Evolutionary conservation across 306 rosid species (phyloP).

Genomic region (Vigna mungo): DNA sequence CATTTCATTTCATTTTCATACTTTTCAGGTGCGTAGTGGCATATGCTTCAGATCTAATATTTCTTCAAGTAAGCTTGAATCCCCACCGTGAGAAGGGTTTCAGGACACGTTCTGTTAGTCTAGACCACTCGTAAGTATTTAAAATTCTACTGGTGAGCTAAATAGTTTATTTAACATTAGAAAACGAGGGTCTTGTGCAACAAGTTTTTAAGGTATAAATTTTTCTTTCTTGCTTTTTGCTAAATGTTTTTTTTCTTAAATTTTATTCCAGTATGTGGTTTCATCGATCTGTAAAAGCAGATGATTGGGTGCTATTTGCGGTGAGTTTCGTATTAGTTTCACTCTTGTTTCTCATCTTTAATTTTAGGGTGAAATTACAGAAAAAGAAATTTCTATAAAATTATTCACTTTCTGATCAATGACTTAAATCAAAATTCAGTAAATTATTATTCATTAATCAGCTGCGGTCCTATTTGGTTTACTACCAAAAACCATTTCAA

Average conservation of each 20-base stretch:
- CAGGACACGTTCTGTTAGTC: constrained; percentile 75
- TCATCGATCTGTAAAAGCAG: constrained; percentile 87
- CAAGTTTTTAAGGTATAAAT: neutral
- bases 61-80: constrained; percentile 80
- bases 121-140: constrained; percentile 90
- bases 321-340: constrained; percentile 55
- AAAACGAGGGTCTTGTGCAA: neutral
- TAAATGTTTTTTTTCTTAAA: constrained; percentile 2
- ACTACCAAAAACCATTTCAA: neutral
- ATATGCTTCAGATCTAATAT: constrained; percentile 85
- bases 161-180: constrained; percentile 27
- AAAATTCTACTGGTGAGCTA: constrained; percentile 4
- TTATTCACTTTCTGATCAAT: constrained; percentile 19
- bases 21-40: constrained; percentile 87
- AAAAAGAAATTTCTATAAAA: neutral
- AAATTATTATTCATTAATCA: neutral
- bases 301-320: constrained; percentile 84
- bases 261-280: constrained; percentile 79
- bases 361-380: neutral
- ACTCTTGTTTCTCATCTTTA: constrained; percentile 24
- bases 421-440: constrained; percentile 7
- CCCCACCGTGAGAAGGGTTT: constrained; percentile 81
- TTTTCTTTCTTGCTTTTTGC: constrained; percentile 1
- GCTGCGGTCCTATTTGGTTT: neutral
- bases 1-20: neutral